These are phyloP conservation scores for Neocatenulostroma microsporum DNA, from an alignment of 2,329 filamentous ascomycete species.

Conservation along the genomic window DNA sequence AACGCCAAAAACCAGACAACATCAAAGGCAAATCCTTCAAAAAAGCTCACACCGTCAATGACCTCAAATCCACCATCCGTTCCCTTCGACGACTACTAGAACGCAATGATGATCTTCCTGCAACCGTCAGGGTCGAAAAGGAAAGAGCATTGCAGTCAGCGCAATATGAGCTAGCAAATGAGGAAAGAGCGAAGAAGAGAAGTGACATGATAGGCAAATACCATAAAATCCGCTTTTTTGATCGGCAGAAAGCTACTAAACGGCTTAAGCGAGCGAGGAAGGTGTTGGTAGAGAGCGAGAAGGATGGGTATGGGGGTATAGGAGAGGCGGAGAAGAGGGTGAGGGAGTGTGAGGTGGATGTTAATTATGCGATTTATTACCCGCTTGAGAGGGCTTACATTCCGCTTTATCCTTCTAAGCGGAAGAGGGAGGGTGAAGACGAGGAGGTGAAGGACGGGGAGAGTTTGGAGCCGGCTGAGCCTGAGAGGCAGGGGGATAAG, in stretches of 20 bases:
- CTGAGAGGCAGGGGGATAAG: slow-evolving; percentile 36
- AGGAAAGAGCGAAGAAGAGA: slow-evolving; percentile 53
- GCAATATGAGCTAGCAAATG: slow-evolving; percentile 54
- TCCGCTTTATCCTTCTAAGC: slow-evolving; percentile 40
- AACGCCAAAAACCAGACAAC: slow-evolving; percentile 19
- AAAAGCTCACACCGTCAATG: slow-evolving; percentile 42
- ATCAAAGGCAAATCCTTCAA: slow-evolving; percentile 23
- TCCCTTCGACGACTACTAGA: slow-evolving; percentile 59
- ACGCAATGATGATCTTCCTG: slow-evolving; percentile 49
- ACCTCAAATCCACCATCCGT: slow-evolving; percentile 63
- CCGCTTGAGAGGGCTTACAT: slow-evolving; percentile 65
- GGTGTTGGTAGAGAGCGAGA: slow-evolving; percentile 46
- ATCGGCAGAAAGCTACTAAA: slow-evolving; percentile 66
- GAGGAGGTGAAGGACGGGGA: slow-evolving; percentile 28
- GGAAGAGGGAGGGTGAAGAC: slow-evolving; percentile 35
- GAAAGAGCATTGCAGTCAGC: slow-evolving; percentile 64
- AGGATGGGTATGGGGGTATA: slow-evolving; percentile 32
- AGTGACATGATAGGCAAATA: slow-evolving; percentile 68
- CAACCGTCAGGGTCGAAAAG: slow-evolving; percentile 59
- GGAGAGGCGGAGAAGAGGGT: slow-evolving; percentile 15
- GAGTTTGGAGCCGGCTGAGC: neutral
- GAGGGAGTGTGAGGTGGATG: slow-evolving; percentile 56
- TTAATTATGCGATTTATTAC: slow-evolving; percentile 66
- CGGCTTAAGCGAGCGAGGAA: slow-evolving; percentile 58
- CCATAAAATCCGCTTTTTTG: slow-evolving; percentile 79